Evolutionary conservation across 345 rosid species (phyloP).

Genomic region (Citrus australasica): DNA sequence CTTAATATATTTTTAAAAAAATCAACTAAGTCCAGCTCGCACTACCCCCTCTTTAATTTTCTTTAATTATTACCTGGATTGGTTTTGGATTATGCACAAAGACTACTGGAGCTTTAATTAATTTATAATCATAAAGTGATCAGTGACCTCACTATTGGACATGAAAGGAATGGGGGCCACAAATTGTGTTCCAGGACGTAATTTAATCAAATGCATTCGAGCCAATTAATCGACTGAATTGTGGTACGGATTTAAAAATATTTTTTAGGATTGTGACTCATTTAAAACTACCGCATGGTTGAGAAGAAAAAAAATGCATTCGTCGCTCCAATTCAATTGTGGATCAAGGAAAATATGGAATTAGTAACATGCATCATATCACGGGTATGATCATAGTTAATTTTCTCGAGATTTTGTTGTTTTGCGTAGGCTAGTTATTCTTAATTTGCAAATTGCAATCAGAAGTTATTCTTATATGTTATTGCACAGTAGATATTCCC

Average conservation of each 20-base stretch:
- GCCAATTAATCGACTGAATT: too few species aligned
- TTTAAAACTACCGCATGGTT: accelerated
- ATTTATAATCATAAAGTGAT: constrained; percentile 5
- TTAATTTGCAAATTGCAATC: neutral
- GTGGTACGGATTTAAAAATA: accelerated
- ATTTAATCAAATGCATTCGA: constrained; percentile 9
- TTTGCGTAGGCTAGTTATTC: neutral
- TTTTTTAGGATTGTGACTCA: accelerated
- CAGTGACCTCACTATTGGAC: neutral
- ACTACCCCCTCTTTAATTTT: neutral
- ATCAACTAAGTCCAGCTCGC: neutral
- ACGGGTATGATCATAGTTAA: neutral
- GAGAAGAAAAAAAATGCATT: neutral
- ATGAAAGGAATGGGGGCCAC: neutral
- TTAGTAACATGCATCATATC: neutral
- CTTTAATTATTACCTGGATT: neutral
- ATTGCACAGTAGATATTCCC: constrained; percentile 19
- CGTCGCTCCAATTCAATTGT: constrained; percentile 11
- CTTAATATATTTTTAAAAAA: neutral
- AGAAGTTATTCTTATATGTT: neutral
- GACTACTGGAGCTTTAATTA: neutral
- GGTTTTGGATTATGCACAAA: constrained; percentile 11
- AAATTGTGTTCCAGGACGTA: constrained; percentile 18
- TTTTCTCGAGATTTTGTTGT: neutral
- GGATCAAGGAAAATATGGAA: neutral